Evolutionary conservation across 2,329 filamentous ascomycete species (phyloP).

Genomic region (Ophiocordyceps camponoti-floridani): DNA sequence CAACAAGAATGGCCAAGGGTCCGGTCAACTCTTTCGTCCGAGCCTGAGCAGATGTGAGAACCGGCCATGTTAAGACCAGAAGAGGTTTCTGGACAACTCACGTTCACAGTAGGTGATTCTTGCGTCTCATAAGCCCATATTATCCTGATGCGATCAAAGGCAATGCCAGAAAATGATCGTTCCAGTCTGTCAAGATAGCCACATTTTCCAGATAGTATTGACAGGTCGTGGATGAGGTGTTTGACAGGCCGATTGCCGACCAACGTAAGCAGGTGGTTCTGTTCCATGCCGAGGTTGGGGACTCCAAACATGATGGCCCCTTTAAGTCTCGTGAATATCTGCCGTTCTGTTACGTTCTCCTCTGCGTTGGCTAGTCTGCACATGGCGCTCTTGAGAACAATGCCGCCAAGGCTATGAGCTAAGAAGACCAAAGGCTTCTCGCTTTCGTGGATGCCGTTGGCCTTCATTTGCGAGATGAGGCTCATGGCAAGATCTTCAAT

Average conservation of each 20-base stretch:
- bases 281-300: neutral
- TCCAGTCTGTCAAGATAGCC: neutral
- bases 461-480: conserved; percentile 1
- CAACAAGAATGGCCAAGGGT: neutral
- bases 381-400: neutral
- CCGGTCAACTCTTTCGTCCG: neutral
- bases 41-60: neutral
- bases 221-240: neutral
- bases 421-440: neutral
- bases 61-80: neutral
- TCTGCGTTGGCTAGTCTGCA: neutral
- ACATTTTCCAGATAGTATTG: neutral
- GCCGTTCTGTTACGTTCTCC: neutral
- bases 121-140: neutral
- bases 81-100: neutral
- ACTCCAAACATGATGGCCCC: neutral
- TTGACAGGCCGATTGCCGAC: neutral
- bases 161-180: neutral
- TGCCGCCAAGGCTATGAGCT: neutral
- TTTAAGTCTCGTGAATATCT: neutral
- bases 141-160: neutral
- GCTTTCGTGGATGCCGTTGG: conserved; percentile 3
- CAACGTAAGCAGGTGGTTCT: neutral
- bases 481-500: neutral
- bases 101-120: neutral